A percentile compares a stretch with the other conserved stretches of the same genome.
Conservation (phyloP, 805 yeast species). For the Teunomyces tritomae region DNA sequence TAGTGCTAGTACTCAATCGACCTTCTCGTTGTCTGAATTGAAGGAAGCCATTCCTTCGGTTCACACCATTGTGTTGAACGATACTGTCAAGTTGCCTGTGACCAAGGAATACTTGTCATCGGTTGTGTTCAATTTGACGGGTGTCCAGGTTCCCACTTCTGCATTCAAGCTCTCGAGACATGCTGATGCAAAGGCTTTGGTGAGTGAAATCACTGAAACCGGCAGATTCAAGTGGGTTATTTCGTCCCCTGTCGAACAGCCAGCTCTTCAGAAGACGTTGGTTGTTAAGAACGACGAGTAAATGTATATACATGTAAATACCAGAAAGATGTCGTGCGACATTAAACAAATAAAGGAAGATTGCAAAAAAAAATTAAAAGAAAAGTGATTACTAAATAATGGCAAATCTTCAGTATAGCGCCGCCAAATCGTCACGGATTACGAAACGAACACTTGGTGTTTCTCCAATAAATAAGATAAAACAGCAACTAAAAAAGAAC, state of each 20-base stretch:
- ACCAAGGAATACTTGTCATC: conserved; percentile 22
- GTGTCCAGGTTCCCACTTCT: conserved; percentile 26
- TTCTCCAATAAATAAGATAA: conserved; percentile 25
- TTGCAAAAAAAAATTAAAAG: background rate
- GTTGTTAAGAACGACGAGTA: conserved; percentile 10
- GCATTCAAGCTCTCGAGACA: conserved; percentile 19
- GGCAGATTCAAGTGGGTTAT: conserved; percentile 31
- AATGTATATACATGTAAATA: conserved; percentile 6
- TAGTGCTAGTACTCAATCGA: conserved; percentile 15
- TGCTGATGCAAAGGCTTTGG: conserved; percentile 5
- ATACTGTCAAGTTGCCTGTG: conserved; percentile 22
- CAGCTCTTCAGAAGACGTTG: conserved; percentile 9
- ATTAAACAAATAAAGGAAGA: background rate
- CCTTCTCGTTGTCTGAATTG: conserved; percentile 31
- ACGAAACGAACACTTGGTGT: conserved; percentile 16
- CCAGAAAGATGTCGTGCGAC: conserved; percentile 3
- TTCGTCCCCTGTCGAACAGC: conserved; percentile 22
- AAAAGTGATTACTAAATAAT: background rate
- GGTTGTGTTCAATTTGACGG: conserved; percentile 28
- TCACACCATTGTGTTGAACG: conserved; percentile 17
- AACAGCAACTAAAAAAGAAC: conserved; percentile 22
- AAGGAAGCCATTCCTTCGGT: conserved; percentile 26
- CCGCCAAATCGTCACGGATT: conserved; percentile 39
- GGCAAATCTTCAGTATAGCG: conserved; percentile 31
- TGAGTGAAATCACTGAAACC: conserved; percentile 18